Percentiles rank a stretch among this genome's conserved stretches.
Conservation (phyloP, 1,284 basidiomycete genomes). For the Phaffia rhodozyma region DNA sequence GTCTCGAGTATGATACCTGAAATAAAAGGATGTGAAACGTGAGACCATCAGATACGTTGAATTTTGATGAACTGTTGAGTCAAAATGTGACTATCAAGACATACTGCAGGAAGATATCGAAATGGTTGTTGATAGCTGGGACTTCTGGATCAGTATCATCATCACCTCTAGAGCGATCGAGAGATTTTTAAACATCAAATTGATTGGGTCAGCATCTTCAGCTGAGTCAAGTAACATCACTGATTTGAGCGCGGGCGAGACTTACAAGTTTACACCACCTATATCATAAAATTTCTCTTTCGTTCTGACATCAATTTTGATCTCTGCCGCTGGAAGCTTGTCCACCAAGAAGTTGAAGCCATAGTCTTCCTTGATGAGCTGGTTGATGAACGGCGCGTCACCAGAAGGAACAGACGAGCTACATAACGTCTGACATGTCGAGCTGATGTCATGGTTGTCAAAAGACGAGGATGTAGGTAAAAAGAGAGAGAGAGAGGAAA, state of each 20-base stretch:
- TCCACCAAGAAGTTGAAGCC: slow-evolving; percentile 92
- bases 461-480: slow-evolving; percentile 41
- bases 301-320: slow-evolving; percentile 66
- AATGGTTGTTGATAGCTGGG: slow-evolving; percentile 83
- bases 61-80: neutral
- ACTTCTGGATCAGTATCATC: slow-evolving; percentile 36
- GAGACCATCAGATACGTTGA: neutral
- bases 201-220: slow-evolving; percentile 25
- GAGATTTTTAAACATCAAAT: too few relatives aligned
- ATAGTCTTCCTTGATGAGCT: slow-evolving; percentile 82
- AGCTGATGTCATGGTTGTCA: slow-evolving; percentile 58
- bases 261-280: slow-evolving; percentile 39
- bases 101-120: slow-evolving; percentile 65
- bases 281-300: slow-evolving; percentile 79
- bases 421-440: slow-evolving; percentile 69
- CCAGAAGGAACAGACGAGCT: slow-evolving; percentile 49
- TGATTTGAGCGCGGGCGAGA: slow-evolving; percentile 43
- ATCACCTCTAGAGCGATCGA: slow-evolving; percentile 18
- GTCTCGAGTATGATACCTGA: slow-evolving; percentile 67
- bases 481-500: neutral
- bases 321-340: slow-evolving; percentile 83
- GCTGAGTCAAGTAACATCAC: too few relatives aligned
- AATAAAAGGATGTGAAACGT: slow-evolving; percentile 23
- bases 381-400: slow-evolving; percentile 76
- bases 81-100: slow-evolving; percentile 18